These are phyloP conservation scores for Fusarium ambrosium DNA, from an alignment of 2,329 filamentous ascomycete species.

Conservation along the genomic window DNA sequence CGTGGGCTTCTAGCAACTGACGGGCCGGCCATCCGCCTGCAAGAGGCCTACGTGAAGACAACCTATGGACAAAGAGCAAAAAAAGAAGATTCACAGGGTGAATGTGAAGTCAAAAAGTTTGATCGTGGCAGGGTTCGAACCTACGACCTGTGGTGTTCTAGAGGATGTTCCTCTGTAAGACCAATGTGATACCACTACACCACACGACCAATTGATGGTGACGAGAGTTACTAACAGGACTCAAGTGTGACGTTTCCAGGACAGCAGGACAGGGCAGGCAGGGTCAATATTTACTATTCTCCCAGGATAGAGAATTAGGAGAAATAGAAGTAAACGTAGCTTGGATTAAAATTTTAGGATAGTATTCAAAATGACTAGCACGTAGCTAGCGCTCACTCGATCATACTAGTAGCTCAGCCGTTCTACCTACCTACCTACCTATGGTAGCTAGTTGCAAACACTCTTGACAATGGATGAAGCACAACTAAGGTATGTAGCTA, in stretches of 20 bases:
- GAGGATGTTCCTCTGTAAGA: constrained; percentile 25
- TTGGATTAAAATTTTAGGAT: neutral
- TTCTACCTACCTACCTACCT: neutral
- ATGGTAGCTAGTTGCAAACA: neutral
- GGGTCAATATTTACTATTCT: neutral
- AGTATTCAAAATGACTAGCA: too few species aligned
- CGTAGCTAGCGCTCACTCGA: neutral
- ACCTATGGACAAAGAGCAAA: neutral
- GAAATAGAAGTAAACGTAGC: neutral
- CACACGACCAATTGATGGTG: constrained; percentile 24
- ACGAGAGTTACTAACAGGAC: neutral
- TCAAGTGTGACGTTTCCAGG: neutral
- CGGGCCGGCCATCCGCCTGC: neutral
- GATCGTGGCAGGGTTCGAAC: constrained; percentile 44
- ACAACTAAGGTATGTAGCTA: neutral
- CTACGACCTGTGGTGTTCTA: constrained; percentile 38
- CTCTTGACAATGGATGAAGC: neutral
- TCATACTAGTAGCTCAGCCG: neutral
- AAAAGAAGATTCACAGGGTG: neutral
- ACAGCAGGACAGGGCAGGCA: too few species aligned
- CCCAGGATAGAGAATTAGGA: neutral
- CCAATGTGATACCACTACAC: constrained; percentile 35
- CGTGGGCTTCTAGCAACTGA: neutral
- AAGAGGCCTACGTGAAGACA: neutral
- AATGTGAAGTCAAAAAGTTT: neutral